Conservation (phyloP, 192 early-diverging fungal species). For the Hyaloraphidium curvatum region DNA sequence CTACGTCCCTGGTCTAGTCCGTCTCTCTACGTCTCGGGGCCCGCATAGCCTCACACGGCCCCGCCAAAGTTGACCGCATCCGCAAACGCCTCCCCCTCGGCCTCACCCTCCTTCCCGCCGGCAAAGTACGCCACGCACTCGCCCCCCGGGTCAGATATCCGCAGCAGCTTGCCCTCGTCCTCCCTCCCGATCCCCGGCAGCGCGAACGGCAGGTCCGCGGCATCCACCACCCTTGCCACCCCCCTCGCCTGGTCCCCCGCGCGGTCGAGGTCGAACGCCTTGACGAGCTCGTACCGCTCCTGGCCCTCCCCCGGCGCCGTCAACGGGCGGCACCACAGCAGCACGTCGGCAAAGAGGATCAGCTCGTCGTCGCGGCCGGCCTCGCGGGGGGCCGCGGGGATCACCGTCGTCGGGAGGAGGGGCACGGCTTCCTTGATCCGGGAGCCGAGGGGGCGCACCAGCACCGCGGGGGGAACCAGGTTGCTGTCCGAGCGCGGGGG, state of each 20-base stretch:
- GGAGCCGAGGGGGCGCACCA: background rate
- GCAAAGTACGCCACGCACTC: background rate
- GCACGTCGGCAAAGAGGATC: constrained; percentile 22
- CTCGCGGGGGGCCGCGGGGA: background rate
- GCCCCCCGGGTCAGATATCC: background rate
- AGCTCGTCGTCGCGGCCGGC: constrained; percentile 16
- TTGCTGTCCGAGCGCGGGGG: background rate
- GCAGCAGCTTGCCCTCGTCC: background rate
- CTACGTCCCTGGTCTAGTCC: too few relatives aligned
- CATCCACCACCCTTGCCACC: background rate
- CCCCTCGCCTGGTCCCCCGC: background rate
- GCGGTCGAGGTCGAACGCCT: constrained; percentile 2
- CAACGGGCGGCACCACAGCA: constrained; percentile 23
- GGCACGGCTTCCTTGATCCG: background rate
- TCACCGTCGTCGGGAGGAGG: background rate
- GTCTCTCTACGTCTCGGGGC: too few relatives aligned
- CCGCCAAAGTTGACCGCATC: too few relatives aligned
- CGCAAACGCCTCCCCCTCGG: too few relatives aligned
- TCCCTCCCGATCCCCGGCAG: background rate
- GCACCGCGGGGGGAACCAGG: background rate
- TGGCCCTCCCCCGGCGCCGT: constrained; percentile 2
- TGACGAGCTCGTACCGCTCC: background rate
- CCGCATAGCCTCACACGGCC: too few relatives aligned
- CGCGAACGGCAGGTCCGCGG: background rate
- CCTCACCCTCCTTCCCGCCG: background rate